These are phyloP conservation scores for Aureobasidium zeae DNA, from an alignment of 2,329 filamentous ascomycete species.

Conservation along the genomic window DNA sequence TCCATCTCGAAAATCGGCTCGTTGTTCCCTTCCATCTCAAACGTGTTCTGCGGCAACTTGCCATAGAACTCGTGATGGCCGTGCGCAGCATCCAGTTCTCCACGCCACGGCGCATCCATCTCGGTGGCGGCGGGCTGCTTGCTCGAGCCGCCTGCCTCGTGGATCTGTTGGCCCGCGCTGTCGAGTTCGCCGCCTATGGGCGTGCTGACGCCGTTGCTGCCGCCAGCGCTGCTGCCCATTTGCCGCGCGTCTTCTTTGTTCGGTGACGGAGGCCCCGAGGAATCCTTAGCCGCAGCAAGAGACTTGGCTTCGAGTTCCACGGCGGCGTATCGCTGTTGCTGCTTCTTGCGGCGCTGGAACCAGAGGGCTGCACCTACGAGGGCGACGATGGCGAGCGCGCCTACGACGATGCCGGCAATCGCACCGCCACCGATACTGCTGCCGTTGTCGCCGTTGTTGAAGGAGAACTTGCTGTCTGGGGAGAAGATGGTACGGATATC, in stretches of 20 bases:
- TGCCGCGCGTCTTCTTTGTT: conserved; percentile 15
- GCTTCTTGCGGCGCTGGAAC: conserved; percentile 21
- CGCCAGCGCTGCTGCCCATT: no score
- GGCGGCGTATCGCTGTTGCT: conserved; percentile 22
- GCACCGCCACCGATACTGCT: conserved; percentile 24
- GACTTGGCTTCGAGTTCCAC: conserved; percentile 26
- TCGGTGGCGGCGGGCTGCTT: conserved; percentile 23
- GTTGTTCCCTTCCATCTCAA: conserved; percentile 21
- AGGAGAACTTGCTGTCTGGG: conserved; percentile 17
- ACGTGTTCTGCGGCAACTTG: conserved; percentile 14
- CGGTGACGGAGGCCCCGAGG: conserved; percentile 13
- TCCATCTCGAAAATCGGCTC: conserved; percentile 25
- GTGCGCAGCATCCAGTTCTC: conserved; percentile 25
- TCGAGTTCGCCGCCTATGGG: conserved; percentile 29
- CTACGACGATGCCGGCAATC: conserved; percentile 29
- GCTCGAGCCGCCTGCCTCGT: conserved; percentile 26
- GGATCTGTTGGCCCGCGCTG: conserved; percentile 25
- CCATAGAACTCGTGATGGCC: conserved; percentile 19
- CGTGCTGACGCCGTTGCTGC: conserved; percentile 23
- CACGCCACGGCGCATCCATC: conserved; percentile 26
- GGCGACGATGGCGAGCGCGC: conserved; percentile 24
- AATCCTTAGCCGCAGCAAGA: conserved; percentile 16
- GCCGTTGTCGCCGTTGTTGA: conserved; percentile 14
- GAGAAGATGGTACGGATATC: conserved; percentile 26
- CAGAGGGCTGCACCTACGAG: conserved; percentile 24